Evolutionary conservation across 176 grass and related monocot species (phyloP), one percentile per base, ranked within the genome.

Genomic region (Avena insularis): DNA sequence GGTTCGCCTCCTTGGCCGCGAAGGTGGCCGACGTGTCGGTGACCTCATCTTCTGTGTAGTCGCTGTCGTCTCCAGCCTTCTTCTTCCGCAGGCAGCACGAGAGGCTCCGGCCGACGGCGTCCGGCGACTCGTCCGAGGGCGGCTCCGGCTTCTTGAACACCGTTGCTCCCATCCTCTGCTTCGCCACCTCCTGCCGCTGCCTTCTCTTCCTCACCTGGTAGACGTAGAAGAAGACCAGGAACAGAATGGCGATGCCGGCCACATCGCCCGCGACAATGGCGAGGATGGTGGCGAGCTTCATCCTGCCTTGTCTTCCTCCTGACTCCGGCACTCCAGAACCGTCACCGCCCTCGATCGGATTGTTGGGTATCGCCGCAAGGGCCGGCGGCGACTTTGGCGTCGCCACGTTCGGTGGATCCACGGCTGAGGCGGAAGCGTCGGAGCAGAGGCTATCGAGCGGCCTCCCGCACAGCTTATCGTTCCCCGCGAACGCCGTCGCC

Each of bases 51-150:
- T 95, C 93, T 23, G 80, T 85, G 82, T 85, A 66, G 40, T 91
- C 89, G 75, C 84, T 90, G 19, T 93, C 81, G 57, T 89, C 77
- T 33, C 88, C 86, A 16, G 47, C 56, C 66, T 94, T 91, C 84
- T 93, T 91, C 83, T 94, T 95, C 27, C 85, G 88, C 17, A 94
- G 79, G 82, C 96, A 98, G 75, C 93, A 96, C 8, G 87, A 88
- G 16, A 95, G 85, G 72, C 77, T 91, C 36, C 87, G 55, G 65
- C 83, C 31, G 12, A 75, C 31, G 64, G 23, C 27, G 75, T 88
- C 87, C 3, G 71, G 55, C 45, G 84, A 83, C 48, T 88, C 81
- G 2, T 91, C 75, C 2, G 8, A 77, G 14, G 84, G 57, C 13
- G 88, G 69, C 17, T 88, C 87, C 38, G 76, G 83, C 79, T 87